A percentile compares a stretch with the other conserved stretches of the same genome.
Conservation (phyloP, 2,329 filamentous ascomycete species). For the Calonectria leucothoes region DNA sequence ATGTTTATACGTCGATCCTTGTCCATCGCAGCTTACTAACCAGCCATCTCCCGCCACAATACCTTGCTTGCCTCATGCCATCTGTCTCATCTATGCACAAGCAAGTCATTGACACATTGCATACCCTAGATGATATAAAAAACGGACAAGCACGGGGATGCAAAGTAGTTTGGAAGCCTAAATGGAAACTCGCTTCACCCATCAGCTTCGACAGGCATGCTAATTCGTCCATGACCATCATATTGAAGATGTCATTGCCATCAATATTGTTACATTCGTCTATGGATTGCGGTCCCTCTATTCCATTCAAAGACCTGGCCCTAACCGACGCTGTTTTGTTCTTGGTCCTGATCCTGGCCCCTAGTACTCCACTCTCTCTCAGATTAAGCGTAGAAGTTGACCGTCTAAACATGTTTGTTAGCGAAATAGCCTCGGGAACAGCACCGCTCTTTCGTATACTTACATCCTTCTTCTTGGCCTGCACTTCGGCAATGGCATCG, state of each 20-base stretch:
- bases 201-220: neutral
- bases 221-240: constrained; percentile 2
- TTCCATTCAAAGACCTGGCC: constrained; percentile 28
- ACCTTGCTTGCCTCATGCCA: neutral
- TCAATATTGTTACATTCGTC: constrained; percentile 44
- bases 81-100: neutral
- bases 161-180: too few species aligned
- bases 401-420: constrained; percentile 55
- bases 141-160: too few species aligned
- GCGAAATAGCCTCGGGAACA: neutral
- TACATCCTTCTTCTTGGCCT: constrained; percentile 93
- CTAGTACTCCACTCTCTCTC: constrained; percentile 1
- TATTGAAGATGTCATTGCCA: constrained; percentile 19
- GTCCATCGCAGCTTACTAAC: neutral
- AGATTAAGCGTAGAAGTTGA: constrained; percentile 66
- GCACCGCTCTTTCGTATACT: constrained; percentile 46
- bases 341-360: constrained; percentile 9
- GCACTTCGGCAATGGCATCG: constrained; percentile 96
- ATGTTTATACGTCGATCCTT: neutral
- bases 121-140: neutral
- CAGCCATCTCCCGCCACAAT: neutral
- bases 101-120: neutral
- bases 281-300: constrained; percentile 37
- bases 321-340: constrained; percentile 5
- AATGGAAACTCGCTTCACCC: neutral